Evolutionary conservation across 208 protist genomes (phyloP).

Genomic region (Trypanosomatidae sp.): DNA sequence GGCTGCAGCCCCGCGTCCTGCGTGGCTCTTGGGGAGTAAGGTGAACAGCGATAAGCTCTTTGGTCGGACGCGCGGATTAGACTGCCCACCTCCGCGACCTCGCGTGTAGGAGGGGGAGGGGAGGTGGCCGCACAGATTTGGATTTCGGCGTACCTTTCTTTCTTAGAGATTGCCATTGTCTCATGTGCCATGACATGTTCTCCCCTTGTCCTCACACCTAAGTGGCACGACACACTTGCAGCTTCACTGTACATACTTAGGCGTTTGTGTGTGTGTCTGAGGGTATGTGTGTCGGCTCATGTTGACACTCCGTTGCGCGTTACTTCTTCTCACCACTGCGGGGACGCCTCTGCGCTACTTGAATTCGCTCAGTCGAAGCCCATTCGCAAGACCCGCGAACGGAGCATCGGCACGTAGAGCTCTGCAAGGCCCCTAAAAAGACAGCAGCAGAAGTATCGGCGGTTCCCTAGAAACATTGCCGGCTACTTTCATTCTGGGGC

Average conservation of each 20-base stretch:
- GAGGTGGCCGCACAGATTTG: too few species aligned
- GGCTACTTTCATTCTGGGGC: neutral
- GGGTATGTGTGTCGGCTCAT: neutral
- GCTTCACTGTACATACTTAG: neutral
- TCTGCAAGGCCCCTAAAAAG: neutral
- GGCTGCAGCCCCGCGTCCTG: conserved; percentile 9
- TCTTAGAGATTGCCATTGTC: neutral
- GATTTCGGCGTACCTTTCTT: neutral
- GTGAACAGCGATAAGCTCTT: conserved; percentile 12
- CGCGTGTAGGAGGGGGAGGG: neutral
- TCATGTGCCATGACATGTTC: neutral
- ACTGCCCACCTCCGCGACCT: conserved; percentile 11
- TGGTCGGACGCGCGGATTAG: neutral
- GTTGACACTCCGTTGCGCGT: neutral
- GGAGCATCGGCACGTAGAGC: neutral
- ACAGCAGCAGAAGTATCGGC: neutral
- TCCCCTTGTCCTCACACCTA: neutral
- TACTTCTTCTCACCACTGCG: neutral
- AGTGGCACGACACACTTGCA: neutral
- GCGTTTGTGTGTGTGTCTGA: neutral
- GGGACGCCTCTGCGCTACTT: neutral
- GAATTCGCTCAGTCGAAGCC: neutral
- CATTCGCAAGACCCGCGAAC: neutral
- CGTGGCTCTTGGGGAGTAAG: conserved; percentile 2
- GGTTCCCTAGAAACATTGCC: neutral